Percentiles rank a stretch among this genome's conserved stretches.
Conservation (phyloP, 2,329 filamentous ascomycete genomes). For the Claviceps maximensis region DNA sequence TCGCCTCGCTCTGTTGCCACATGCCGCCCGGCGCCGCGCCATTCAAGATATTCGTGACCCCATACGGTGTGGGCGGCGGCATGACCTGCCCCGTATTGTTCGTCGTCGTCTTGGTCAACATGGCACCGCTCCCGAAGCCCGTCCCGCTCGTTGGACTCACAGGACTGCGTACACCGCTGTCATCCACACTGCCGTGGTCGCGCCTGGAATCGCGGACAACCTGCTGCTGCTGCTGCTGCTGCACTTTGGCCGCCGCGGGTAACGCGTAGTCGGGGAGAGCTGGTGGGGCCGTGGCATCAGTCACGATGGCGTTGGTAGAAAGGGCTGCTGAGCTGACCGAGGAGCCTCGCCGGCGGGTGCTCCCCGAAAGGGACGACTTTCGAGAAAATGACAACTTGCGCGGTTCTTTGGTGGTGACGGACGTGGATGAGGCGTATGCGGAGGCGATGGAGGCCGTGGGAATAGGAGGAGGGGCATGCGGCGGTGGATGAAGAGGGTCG, state of each 20-base stretch:
- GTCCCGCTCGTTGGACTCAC: conserved; percentile 9
- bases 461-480: conserved; percentile 11
- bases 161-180: conserved; percentile 8
- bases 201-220: conserved; percentile 8
- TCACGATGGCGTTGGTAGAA: conserved; percentile 24
- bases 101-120: conserved; percentile 7
- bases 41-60: neutral
- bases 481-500: conserved; percentile 9
- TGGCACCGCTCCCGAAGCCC: conserved; percentile 1
- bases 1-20: conserved; percentile 32
- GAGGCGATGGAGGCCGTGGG: neutral
- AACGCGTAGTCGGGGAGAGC: conserved; percentile 41
- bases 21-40: conserved; percentile 7
- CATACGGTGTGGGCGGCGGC: conserved; percentile 11
- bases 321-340: conserved; percentile 22
- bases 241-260: conserved; percentile 32
- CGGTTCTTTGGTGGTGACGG: conserved; percentile 21
- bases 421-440: neutral
- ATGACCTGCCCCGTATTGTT: conserved; percentile 6
- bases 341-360: conserved; percentile 28
- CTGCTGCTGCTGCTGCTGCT: conserved; percentile 1
- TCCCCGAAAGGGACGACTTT: conserved; percentile 38
- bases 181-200: conserved; percentile 3
- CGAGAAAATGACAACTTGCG: conserved; percentile 40
- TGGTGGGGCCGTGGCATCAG: conserved; percentile 35